Base-by-base conservation (phyloP, 306 rosid genomes). In the Quercus ilex region DNA sequence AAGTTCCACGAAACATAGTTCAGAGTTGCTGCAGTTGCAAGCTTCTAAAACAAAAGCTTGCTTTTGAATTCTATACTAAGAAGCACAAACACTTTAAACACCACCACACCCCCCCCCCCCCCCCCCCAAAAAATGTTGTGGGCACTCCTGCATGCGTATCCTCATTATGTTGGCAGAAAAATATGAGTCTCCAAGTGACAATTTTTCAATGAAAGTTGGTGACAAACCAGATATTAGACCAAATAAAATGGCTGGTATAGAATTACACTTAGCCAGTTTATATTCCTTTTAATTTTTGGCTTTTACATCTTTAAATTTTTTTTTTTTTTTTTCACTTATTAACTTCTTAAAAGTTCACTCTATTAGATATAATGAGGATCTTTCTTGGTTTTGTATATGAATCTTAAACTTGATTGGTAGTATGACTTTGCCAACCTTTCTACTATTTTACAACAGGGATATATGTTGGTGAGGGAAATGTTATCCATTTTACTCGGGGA, bases 401-500 rank as follows among this genome's bases (percentile, higher is more conserved):
- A 55, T 69, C 65, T 51, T 69, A 4, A 77, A 80, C 78, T 73
- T 10, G 28, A 75, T 25, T 49, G 14, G 15, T 73, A 28, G 49
- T 28, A 65, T 62, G 75, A 51, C 74, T 55, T 49, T 49, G 53
- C 53, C 53, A 49, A 49, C 53, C 53, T 73, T 85, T 65, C 69
- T 73, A 41, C 4, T 71, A 33, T 49, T 10, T 69, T 33, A 74
- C 49, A 38, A 28, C 91, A 94, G 97, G 98, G 77, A 89, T 92
- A 31, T 94, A 87, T 62, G 59, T 86, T 6, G 89, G 94, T 13
- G 89, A 89, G 4, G 92, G 84, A 80, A 84, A 82, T 79, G 94
- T 94, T 86, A 85, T 92, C 78, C 94, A 90, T 82, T 94, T 92
- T 88, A 94, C 96, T 20, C 82, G 87, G 15, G 87, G 86, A 57